These are phyloP conservation scores for Ciborinia camelliae DNA, from an alignment of 2,329 filamentous ascomycete genomes.

Conservation along the genomic window DNA sequence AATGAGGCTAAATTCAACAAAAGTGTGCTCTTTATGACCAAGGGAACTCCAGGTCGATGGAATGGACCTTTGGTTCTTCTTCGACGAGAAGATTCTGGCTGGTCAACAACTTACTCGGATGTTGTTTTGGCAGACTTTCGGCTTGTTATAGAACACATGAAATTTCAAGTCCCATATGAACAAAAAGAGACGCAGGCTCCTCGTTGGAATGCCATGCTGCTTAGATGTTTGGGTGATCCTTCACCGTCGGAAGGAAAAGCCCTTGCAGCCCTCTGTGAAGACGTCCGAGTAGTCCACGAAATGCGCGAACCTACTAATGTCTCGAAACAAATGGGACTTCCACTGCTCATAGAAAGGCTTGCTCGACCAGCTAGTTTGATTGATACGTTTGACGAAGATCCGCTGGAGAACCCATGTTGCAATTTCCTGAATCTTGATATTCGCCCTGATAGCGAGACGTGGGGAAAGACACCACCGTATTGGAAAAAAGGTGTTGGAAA, in stretches of 20 bases:
- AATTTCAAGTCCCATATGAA: background rate
- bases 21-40: background rate
- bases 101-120: background rate
- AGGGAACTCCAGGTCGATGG: background rate
- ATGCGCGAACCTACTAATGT: background rate
- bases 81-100: background rate
- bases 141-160: background rate
- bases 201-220: too few relatives aligned
- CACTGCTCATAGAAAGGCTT: background rate
- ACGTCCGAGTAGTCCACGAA: background rate
- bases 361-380: background rate
- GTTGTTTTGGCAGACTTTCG: background rate
- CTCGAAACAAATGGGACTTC: background rate
- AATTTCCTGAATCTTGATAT: background rate
- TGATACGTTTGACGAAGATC: background rate
- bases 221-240: background rate
- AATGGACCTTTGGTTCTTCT: background rate
- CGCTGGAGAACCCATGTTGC: background rate
- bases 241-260: rapidly evolving
- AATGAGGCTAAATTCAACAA: background rate
- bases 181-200: too few relatives aligned
- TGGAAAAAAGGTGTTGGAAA: background rate
- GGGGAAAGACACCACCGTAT: background rate
- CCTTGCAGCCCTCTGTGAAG: too few relatives aligned
- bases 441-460: background rate